Percentiles rank a stretch among this genome's conserved stretches.
Conservation (phyloP, 768 basidiomycete genomes). For the Boletus barrowsii region DNA sequence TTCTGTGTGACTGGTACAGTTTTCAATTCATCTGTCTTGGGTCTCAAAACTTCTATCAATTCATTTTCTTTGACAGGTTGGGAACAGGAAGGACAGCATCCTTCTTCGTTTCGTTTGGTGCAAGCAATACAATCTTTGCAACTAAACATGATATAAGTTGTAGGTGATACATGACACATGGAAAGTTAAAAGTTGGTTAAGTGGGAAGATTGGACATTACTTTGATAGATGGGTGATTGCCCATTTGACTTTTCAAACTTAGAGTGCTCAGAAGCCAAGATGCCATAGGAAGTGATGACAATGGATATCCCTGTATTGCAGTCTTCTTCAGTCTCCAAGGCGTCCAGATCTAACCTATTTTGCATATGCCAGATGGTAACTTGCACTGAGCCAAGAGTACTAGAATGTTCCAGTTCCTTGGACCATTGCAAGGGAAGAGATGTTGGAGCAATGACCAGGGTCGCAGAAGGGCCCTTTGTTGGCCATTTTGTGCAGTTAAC, state of each 20-base stretch:
- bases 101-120: slow-evolving; percentile 66
- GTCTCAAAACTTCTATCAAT: slow-evolving; percentile 58
- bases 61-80: slow-evolving; percentile 63
- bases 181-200: slow-evolving; percentile 5
- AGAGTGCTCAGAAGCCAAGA: slow-evolving; percentile 85
- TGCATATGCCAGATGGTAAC: slow-evolving; percentile 86
- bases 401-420: slow-evolving; percentile 83
- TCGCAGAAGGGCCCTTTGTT: slow-evolving; percentile 49
- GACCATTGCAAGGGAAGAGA: slow-evolving; percentile 91
- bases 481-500: slow-evolving; percentile 30
- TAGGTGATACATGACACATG: not conserved
- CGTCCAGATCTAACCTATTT: slow-evolving; percentile 72
- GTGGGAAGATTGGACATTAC: slow-evolving; percentile 36
- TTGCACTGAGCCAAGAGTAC: slow-evolving; percentile 62
- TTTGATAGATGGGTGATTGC: slow-evolving; percentile 66
- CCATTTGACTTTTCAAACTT: slow-evolving; percentile 54
- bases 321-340: slow-evolving; percentile 54
- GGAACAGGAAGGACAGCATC: slow-evolving; percentile 78
- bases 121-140: slow-evolving; percentile 90
- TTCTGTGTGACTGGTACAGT: slow-evolving; percentile 3
- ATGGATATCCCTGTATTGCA: slow-evolving; percentile 56
- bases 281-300: slow-evolving; percentile 91
- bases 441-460: slow-evolving; percentile 89
- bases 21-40: slow-evolving; percentile 11
- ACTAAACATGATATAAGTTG: slow-evolving; percentile 35